Evolutionary conservation across 208 protist species (phyloP).

Genomic region (Acanthamoeba lenticulata): DNA sequence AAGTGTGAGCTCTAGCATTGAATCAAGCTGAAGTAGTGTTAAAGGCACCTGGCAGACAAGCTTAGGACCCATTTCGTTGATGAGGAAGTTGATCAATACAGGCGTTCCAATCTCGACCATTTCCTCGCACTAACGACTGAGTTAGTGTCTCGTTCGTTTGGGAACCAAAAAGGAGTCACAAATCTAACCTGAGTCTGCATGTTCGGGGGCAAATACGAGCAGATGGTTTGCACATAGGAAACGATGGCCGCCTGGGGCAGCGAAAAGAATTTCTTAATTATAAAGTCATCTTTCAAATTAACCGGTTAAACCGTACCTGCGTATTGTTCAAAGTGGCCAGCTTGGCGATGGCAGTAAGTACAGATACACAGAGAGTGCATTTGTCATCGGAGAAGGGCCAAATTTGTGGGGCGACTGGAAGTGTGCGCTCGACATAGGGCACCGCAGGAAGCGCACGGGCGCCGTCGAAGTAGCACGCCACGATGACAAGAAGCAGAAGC

Average conservation of each 20-base stretch:
- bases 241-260: conserved; percentile 2
- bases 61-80: conserved; percentile 28
- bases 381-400: background rate
- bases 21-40: background rate
- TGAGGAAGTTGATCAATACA: conserved; percentile 20
- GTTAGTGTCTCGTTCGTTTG: background rate
- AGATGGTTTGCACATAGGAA: background rate
- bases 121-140: background rate
- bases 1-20: background rate
- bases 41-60: background rate
- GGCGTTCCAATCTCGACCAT: conserved; percentile 28
- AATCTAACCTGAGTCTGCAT: conserved; percentile 32
- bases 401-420: too few relatives aligned
- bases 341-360: conserved; percentile 16
- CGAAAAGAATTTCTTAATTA: background rate
- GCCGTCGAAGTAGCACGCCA: too few relatives aligned
- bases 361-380: conserved; percentile 12
- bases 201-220: background rate
- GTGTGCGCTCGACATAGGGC: too few relatives aligned
- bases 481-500: too few relatives aligned
- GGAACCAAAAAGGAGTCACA: background rate
- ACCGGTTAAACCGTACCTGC: background rate
- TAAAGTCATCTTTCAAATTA: background rate
- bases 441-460: too few relatives aligned
- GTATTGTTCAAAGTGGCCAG: background rate